phyloP scores from a whole-genome alignment of 2,329 filamentous ascomycete genomes.

The Arthroderma sp. region DNA sequence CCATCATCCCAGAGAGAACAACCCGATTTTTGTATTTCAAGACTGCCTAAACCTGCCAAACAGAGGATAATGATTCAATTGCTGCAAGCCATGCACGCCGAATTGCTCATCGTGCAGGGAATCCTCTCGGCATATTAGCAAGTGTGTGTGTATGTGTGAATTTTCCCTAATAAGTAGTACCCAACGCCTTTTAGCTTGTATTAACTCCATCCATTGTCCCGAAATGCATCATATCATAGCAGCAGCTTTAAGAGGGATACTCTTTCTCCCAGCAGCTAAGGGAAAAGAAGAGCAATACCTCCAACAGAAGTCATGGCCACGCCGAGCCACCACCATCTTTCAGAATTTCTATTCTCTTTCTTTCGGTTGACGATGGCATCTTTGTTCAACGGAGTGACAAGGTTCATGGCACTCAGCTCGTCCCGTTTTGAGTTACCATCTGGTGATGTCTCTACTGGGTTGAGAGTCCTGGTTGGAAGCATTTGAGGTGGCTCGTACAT shows the following conservation, averaged over 20 bases:
- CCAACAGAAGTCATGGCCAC: slow-evolving; percentile 35
- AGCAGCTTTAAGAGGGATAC: not conserved
- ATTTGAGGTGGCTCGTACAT: slow-evolving; percentile 51
- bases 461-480: slow-evolving; percentile 55
- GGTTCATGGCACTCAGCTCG: slow-evolving; percentile 11
- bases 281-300: slow-evolving; percentile 23
- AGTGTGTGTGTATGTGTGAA: too few relatives aligned
- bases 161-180: too few relatives aligned
- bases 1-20: too few relatives aligned
- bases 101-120: too few relatives aligned
- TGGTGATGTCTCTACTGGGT: slow-evolving; percentile 36
- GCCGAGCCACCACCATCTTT: slow-evolving; percentile 37
- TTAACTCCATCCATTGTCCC: slow-evolving; percentile 3
- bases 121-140: too few relatives aligned
- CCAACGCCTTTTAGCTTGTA: too few relatives aligned
- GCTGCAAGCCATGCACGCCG: too few relatives aligned
- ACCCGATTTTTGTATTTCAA: too few relatives aligned
- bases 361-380: slow-evolving; percentile 19
- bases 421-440: slow-evolving; percentile 22
- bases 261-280: not conserved
- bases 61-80: too few relatives aligned
- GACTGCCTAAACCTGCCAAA: too few relatives aligned
- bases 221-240: slow-evolving; percentile 3
- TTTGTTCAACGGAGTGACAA: slow-evolving; percentile 14
- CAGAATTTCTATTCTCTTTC: slow-evolving; percentile 23